Evolutionary conservation across 2,329 filamentous ascomycete species (phyloP), one percentile per base, ranked within the genome.

Genomic region (Fusarium bulbicola): DNA sequence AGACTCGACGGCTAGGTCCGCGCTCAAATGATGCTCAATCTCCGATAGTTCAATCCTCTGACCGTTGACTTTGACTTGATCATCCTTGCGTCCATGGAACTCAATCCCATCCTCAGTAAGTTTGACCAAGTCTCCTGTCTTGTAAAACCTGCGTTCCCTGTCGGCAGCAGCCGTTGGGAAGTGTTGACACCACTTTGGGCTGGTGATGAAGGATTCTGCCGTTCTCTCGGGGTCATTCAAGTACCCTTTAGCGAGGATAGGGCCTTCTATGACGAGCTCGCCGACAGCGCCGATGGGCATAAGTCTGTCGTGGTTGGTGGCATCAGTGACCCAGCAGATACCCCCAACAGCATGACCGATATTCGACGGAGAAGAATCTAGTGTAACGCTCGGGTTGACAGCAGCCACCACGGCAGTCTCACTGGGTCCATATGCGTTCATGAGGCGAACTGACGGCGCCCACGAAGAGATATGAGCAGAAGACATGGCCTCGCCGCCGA

Each of bases 181-280:
- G 15, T 37, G 36, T 4, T 12, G 10, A 16, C 64, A 66, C 75
- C 75, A 77, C 26, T 21, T 32, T 0, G 73, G 75, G 39, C 66
- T 65, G 30, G 16, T 26, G 16, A 81, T 75, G 30, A 81, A 82
- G 2, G 76, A 74, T 1, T 68, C 21, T 64, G 78, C 62, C 79
- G 84, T 82, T 39, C 68, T 70, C 12, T 59, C 26, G 12, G 76
- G n/a, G 2, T 81, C 77, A 52, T 87, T 85, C 24, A 87, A 77
- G 66, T 89, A 90, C 21, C 86, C 86, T 32, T 84, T 79, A 26
- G 85, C 86, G 9, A 90, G 83, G 5, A 83, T 82, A 20, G 66
- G 61, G 0, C 75, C 75, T 37, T 82, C 83, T 32, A 86, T 70
- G 7, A 82, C 62, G 6, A 84, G 74, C 69, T 84, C 83, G 3